Percentiles rank a stretch among this genome's conserved stretches.
These are phyloP conservation scores for Petunia axillaris DNA, from an alignment of 257 asterid species.

Conservation along the genomic window DNA sequence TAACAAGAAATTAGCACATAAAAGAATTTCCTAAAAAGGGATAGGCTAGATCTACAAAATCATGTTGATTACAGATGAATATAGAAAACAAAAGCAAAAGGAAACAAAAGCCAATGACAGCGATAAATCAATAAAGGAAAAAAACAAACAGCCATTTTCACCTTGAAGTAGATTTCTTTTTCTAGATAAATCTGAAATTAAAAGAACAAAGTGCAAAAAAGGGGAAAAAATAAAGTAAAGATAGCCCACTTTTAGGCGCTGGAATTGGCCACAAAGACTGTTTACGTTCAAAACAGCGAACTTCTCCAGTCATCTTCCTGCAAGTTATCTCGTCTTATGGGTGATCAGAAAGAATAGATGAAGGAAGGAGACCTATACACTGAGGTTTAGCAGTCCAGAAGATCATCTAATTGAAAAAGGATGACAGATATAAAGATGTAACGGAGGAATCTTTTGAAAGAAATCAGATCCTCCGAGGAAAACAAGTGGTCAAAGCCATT, in stretches of 20 bases:
- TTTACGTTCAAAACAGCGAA: conserved; percentile 20
- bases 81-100: background rate
- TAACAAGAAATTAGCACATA: conserved; percentile 11
- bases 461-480: background rate
- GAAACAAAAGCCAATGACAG: conserved; percentile 1
- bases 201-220: conserved; percentile 5
- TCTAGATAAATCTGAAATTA: conserved; percentile 4
- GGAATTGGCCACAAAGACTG: background rate
- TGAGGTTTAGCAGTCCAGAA: background rate
- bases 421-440: background rate
- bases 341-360: conserved; percentile 15
- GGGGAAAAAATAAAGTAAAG: background rate
- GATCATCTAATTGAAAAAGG: background rate
- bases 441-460: background rate
- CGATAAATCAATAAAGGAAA: background rate
- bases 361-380: conserved; percentile 14
- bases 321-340: conserved; percentile 8
- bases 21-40: conserved; percentile 15
- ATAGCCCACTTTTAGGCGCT: background rate
- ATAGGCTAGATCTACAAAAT: conserved; percentile 9
- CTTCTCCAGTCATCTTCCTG: conserved; percentile 16
- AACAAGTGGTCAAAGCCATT: conserved; percentile 18
- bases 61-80: background rate
- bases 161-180: background rate
- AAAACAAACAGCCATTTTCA: conserved; percentile 8